Base-by-base conservation (phyloP, 768 basidiomycete species). In the Sutorius australiensis region DNA sequence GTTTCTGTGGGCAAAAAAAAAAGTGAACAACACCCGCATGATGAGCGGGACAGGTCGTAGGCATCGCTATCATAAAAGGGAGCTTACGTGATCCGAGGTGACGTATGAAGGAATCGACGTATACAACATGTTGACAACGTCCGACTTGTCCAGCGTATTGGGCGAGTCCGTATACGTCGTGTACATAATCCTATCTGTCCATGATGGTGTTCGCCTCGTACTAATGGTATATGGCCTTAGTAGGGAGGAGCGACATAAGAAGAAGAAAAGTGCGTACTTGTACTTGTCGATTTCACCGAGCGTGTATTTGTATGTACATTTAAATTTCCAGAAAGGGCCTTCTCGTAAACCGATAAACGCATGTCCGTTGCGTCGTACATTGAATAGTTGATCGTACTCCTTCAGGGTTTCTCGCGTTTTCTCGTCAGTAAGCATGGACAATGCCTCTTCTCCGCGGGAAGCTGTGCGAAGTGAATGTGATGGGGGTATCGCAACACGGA, bases 181-280 rank as follows among this genome's bases (percentile, higher is more conserved):
- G 63, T 92, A 97, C 63, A 98, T 74, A 40, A 98, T 80, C 41
- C 95, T 80, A 69, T 98, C 95, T 28, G 94, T 97, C 89, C 92
- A 98, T 19, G 93, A 83, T 0, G 95, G 95, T 2, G 76, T 78
- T 10, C 95, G 84, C 63, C 82, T 87, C 11, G 70, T 66, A 63
- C 89, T 89, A 44, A 21, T 21, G 27, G 19, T 42, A 45, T 27
- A 50, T 12, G 54, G 21, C 40, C 31, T 60, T 12, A 54, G 46
- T 50, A 53, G 34, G 8, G 32, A 37, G 27, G n/a, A 21, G 16
- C 7, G 27, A 44, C 43, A 27, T 27, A n/a, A 8, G 17, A 17
- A 45, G 39, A 34, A 46, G 31, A 51, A 51, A 33, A 46, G 9
- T 0, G 67, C 80, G 21, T 54, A 90, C 89, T 79, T 83, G 72